A percentile compares a stretch with the other conserved stretches of the same genome.
Conservation (phyloP, 768 basidiomycete species). For the Amanita thiersii region DNA sequence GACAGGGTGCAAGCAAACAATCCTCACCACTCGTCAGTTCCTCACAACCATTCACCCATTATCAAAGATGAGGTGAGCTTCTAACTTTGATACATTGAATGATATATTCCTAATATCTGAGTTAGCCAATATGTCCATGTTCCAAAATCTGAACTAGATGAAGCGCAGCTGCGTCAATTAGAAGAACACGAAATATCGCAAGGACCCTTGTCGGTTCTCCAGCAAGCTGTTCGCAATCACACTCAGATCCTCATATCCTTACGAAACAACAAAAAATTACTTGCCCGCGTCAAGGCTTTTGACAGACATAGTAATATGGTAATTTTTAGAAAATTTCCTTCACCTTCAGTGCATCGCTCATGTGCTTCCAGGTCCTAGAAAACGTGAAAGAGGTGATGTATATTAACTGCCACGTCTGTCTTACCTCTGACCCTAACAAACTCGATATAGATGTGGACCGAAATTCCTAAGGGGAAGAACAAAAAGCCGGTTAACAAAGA, state of each 20-base stretch:
- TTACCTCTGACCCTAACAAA: conserved; percentile 3
- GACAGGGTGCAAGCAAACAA: conserved; percentile 18
- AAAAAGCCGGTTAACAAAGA: conserved; percentile 99
- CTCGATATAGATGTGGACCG: conserved; percentile 89
- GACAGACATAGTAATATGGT: conserved; percentile 99
- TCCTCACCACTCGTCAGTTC: conserved; percentile 9
- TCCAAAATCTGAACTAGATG: conserved; percentile 95
- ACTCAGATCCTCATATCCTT: conserved; percentile 96
- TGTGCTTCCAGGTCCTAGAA: conserved; percentile 68
- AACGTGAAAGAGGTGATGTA: conserved; percentile 88
- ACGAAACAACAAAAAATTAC: conserved; percentile 96
- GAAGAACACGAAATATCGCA: conserved; percentile 99
- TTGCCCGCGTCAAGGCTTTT: conserved; percentile 95
- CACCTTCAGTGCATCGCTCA: conserved; percentile 9
- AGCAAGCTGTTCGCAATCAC: conserved; percentile 96
- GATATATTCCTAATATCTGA: neutral
- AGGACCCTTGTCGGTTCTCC: conserved; percentile 92
- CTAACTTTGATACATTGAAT: conserved; percentile 1
- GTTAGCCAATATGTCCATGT: conserved; percentile 93
- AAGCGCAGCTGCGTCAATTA: conserved; percentile 89
- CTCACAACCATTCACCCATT: neutral
- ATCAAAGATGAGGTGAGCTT: conserved; percentile 28
- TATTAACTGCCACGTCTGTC: neutral
- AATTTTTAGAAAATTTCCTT: conserved; percentile 17
- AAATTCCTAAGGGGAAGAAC: conserved; percentile 94